Base-by-base conservation (phyloP, 768 basidiomycete species). In the Suillus paluster region DNA sequence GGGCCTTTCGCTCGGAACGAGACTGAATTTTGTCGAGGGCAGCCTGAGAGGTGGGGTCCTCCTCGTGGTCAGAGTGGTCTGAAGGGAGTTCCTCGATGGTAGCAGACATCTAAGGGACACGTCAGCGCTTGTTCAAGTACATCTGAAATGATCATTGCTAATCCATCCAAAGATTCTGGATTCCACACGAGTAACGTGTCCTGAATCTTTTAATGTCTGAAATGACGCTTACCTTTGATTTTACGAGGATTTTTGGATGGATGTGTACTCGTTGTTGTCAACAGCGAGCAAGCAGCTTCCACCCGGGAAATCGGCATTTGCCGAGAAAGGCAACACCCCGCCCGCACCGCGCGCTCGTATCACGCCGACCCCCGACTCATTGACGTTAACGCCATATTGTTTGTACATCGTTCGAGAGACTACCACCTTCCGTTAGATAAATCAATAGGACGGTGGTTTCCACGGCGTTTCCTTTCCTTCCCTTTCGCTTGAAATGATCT, bases 1-100 rank as follows among this genome's bases (percentile, higher is more conserved):
- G 86, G 57, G 95, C 95, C 77, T 97, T 97, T 70, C 95, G 90
- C 79, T 98, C 95, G 41, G 95, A 89, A 66, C 94, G 90, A 58
- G 94, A 95, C 80, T 95, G 93, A 68, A 96, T 91, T 79, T 97
- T 97, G 69, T 96, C 92, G 64, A 94, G 87, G 62, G 90, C 90
- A 49, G 92, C 89, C 63, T 87, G 84, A 52, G 91, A 92, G 61
- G 90, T 91, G 54, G 92, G 93, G 68, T 94, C 93, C 74, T 93
- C 91, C 64, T 93, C 90, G 65, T 88, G 86, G 68, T 86, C 88
- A 66, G 89, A 90, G 78, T 91, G 89, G 81, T 93, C 92, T 62
- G 92, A 93, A 65, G 75, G 72, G 67, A 94, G 78, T 82, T 95
- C 93, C 78, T 95, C 93, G 70, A 93, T 92, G 70, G 88, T 87